A percentile compares a stretch with the other conserved stretches of the same genome.
phyloP scores from a whole-genome alignment of 495 filamentous ascomycete species.

The Pyrenula aspistea region DNA sequence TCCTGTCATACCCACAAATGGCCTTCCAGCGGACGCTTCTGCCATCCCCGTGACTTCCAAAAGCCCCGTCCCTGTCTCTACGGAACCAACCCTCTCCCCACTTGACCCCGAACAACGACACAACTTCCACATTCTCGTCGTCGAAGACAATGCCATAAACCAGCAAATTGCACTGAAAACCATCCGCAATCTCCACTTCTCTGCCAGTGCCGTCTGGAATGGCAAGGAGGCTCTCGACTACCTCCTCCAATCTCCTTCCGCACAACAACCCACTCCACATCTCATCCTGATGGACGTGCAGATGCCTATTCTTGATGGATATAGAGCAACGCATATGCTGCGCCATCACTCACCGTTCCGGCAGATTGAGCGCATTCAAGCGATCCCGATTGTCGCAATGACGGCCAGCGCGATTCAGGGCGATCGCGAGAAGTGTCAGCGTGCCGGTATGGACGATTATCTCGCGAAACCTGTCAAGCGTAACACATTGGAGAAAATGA shows the following conservation, averaged over 20 bases:
- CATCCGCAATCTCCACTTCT: conserved; percentile 65
- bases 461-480: conserved; percentile 65
- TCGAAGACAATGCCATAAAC: conserved; percentile 73
- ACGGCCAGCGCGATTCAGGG: conserved; percentile 75
- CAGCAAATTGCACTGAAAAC: conserved; percentile 68
- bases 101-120: conserved; percentile 27
- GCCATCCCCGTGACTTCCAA: not conserved
- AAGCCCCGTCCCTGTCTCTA: not conserved
- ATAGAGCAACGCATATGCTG: conserved; percentile 60
- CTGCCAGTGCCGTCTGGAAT: conserved; percentile 58
- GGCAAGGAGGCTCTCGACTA: conserved; percentile 68
- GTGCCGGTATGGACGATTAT: conserved; percentile 78
- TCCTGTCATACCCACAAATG: conserved; percentile 6
- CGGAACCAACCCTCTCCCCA: conserved; percentile 3
- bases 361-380: conserved; percentile 26
- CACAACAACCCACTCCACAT: conserved; percentile 40
- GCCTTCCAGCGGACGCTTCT: no score
- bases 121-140: conserved; percentile 53
- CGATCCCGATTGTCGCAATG: conserved; percentile 68
- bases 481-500: conserved; percentile 57
- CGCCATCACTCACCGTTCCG: conserved; percentile 48
- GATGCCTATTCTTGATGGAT: conserved; percentile 76
- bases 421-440: conserved; percentile 64
- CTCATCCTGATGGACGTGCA: conserved; percentile 86
- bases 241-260: conserved; percentile 20